These are phyloP conservation scores for Pisolithus sp. DNA, from an alignment of 768 basidiomycete species.

Conservation along the genomic window DNA sequence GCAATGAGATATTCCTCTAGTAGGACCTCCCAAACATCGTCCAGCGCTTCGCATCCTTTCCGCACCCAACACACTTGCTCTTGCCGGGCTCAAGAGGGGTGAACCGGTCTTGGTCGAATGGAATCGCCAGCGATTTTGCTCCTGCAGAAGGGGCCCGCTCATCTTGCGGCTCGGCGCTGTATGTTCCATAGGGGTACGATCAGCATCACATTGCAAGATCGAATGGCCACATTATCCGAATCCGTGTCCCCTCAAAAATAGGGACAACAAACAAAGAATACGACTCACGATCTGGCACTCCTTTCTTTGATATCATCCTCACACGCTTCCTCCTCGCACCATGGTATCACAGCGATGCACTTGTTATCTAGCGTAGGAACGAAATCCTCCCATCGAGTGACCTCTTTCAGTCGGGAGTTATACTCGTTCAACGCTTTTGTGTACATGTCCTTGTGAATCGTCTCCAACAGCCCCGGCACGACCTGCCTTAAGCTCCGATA, in stretches of 20 bases:
- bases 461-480: conserved; percentile 66
- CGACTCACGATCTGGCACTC: conserved; percentile 68
- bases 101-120: conserved; percentile 87
- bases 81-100: conserved; percentile 72
- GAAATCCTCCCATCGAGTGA: conserved; percentile 87
- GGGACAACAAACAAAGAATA: neutral
- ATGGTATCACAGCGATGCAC: conserved; percentile 83
- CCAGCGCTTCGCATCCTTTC: conserved; percentile 87
- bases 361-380: conserved; percentile 89
- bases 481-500: conserved; percentile 41
- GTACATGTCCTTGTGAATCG: conserved; percentile 89
- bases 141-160: conserved; percentile 96
- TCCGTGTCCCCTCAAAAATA: neutral
- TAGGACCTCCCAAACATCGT: conserved; percentile 94
- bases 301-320: conserved; percentile 99
- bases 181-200: conserved; percentile 4
- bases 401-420: conserved; percentile 59
- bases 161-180: conserved; percentile 80
- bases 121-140: conserved; percentile 94
- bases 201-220: neutral
- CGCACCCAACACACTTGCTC: conserved; percentile 89
- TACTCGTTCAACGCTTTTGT: conserved; percentile 66
- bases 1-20: conserved; percentile 21
- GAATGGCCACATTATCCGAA: neutral
- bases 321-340: conserved; percentile 91